Conservation (phyloP, 495 filamentous ascomycete species). For the Hypoxylon intermedium region DNA sequence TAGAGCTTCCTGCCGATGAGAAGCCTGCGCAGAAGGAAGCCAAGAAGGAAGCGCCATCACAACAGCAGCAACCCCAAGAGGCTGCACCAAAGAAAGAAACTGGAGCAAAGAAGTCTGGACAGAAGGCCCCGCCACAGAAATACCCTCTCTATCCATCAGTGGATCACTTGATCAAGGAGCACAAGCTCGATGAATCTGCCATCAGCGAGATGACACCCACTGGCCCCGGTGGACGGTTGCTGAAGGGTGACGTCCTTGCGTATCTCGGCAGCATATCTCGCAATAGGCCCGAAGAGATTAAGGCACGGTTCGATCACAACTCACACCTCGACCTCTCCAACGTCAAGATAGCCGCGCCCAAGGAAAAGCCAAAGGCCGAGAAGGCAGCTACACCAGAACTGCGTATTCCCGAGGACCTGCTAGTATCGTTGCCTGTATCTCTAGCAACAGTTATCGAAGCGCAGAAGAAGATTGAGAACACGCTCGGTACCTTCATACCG, state of each 20-base stretch:
- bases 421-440: conserved; percentile 75
- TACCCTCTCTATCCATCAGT: conserved; percentile 91
- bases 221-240: conserved; percentile 85
- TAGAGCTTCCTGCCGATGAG: conserved; percentile 73
- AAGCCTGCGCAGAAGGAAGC: conserved; percentile 45
- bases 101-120: conserved; percentile 31
- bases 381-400: conserved; percentile 52
- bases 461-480: conserved; percentile 78
- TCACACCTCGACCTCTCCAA: conserved; percentile 90
- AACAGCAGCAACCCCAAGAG: conserved; percentile 38
- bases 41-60: conserved; percentile 44
- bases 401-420: conserved; percentile 54
- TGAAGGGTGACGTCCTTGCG: conserved; percentile 95
- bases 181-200: conserved; percentile 74
- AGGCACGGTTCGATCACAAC: conserved; percentile 72
- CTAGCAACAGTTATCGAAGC: conserved; percentile 76
- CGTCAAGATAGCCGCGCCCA: conserved; percentile 78
- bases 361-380: conserved; percentile 55
- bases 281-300: conserved; percentile 72
- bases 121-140: conserved; percentile 55
- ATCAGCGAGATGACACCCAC: conserved; percentile 81
- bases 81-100: conserved; percentile 25
- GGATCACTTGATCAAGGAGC: conserved; percentile 75
- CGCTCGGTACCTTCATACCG: conserved; percentile 78
- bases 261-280: conserved; percentile 79